Conservation (phyloP, 176 grass and related monocot species). For the Oryza longistaminata region DNA sequence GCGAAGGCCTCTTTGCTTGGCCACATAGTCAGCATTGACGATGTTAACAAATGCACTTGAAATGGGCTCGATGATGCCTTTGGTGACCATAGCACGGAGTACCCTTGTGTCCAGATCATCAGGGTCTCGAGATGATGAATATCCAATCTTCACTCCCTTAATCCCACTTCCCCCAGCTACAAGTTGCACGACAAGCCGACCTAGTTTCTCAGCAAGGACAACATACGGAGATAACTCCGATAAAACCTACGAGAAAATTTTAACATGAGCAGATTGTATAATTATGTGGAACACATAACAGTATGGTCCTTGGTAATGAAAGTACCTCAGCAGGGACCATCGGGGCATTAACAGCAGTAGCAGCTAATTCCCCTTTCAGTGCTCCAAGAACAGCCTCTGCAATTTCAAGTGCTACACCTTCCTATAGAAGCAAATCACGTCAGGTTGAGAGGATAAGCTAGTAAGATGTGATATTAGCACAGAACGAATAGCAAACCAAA, state of each 20-base stretch:
- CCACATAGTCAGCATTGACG: conserved; percentile 77
- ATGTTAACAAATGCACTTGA: conserved; percentile 75
- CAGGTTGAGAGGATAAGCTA: conserved; percentile 14
- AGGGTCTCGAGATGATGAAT: conserved; percentile 60
- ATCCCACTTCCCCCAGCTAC: conserved; percentile 74
- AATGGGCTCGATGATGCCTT: conserved; percentile 82
- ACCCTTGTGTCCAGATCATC: conserved; percentile 83
- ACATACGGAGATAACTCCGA: conserved; percentile 70
- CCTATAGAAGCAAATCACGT: conserved; percentile 36
- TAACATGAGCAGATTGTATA: background rate
- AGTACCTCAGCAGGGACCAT: conserved; percentile 79
- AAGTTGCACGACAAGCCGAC: conserved; percentile 76
- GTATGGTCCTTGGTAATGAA: background rate
- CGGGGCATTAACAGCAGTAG: conserved; percentile 90
- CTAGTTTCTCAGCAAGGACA: conserved; percentile 84
- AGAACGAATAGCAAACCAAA: conserved; percentile 46
- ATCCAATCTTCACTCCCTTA: conserved; percentile 71
- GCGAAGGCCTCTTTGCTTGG: conserved; percentile 68
- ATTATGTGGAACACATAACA: background rate
- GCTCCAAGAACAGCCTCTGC: conserved; percentile 84
- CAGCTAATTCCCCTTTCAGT: conserved; percentile 79
- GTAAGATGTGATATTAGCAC: background rate
- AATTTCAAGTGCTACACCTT: conserved; percentile 92
- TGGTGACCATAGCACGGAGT: conserved; percentile 67
- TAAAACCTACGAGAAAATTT: conserved; percentile 48